Conservation (phyloP, 208 protist genomes). For the Naegleria lovaniensis region DNA sequence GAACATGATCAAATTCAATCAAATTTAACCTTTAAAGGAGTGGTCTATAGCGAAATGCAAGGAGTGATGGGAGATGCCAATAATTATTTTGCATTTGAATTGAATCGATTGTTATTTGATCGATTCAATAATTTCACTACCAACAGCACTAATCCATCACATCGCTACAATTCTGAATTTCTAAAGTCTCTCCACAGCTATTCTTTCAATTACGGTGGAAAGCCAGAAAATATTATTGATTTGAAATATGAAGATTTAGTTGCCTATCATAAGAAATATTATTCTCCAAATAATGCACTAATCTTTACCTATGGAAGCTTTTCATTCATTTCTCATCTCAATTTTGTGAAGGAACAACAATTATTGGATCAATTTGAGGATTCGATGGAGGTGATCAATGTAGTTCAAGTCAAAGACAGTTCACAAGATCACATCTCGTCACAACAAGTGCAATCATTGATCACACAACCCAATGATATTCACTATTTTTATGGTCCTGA, state of each 20-base stretch:
- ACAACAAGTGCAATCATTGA: neutral
- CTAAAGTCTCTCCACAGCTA: neutral
- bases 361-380: neutral
- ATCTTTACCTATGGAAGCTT: conserved; percentile 2
- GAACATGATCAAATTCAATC: neutral
- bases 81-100: conserved; percentile 7
- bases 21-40: conserved; percentile 11
- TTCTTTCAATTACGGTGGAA: neutral
- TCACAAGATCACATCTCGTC: too few relatives aligned
- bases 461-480: neutral
- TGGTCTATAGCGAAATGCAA: conserved; percentile 18
- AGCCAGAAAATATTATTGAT: neutral
- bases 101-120: neutral
- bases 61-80: conserved; percentile 7
- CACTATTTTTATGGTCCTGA: neutral
- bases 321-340: neutral
- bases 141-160: neutral
- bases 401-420: neutral
- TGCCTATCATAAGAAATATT: conserved; percentile 22
- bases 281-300: neutral
- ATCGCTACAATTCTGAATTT: neutral
- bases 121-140: neutral
- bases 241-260: conserved; percentile 24
- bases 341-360: neutral
- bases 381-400: neutral